Conservation (phyloP, 768 basidiomycete genomes). For the Mrakia frigida region DNA sequence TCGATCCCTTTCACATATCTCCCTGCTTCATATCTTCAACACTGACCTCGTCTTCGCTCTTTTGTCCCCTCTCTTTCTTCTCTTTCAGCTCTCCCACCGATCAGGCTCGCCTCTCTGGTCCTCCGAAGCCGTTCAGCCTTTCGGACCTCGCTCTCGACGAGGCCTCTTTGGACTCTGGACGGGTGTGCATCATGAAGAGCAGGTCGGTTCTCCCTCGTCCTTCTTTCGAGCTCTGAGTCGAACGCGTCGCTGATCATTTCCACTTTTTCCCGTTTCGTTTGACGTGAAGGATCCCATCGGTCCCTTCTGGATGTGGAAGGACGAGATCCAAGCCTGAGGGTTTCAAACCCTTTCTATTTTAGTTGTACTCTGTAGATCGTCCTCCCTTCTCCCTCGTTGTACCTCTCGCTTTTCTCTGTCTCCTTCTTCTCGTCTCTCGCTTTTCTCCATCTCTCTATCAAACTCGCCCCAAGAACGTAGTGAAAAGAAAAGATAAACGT, state of each 20-base stretch:
- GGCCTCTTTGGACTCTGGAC: slow-evolving; percentile 6
- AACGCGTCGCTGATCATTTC: no score
- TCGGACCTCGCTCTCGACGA: not conserved
- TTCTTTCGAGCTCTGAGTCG: not conserved
- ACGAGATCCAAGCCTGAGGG: not conserved
- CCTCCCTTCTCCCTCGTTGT: no score
- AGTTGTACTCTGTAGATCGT: not conserved
- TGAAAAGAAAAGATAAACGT: not conserved
- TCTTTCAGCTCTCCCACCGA: not conserved
- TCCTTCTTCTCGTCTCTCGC: no score
- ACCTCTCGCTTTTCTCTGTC: no score
- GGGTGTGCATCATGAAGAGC: not conserved
- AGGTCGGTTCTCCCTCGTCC: not conserved
- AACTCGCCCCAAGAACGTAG: no score
- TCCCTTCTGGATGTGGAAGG: slow-evolving; percentile 17
- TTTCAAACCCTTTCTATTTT: not conserved
- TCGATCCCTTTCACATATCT: not conserved
- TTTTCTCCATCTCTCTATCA: no score
- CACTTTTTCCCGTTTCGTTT: no score
- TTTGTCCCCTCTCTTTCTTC: not conserved
- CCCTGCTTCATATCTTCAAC: not conserved
- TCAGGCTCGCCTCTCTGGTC: not conserved
- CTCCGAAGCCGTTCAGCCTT: slow-evolving; percentile 4
- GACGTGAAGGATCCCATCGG: not conserved
- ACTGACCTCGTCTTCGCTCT: not conserved